Base-by-base conservation (phyloP, 2,329 filamentous ascomycete genomes). In the Harringtonia aguacate region DNA sequence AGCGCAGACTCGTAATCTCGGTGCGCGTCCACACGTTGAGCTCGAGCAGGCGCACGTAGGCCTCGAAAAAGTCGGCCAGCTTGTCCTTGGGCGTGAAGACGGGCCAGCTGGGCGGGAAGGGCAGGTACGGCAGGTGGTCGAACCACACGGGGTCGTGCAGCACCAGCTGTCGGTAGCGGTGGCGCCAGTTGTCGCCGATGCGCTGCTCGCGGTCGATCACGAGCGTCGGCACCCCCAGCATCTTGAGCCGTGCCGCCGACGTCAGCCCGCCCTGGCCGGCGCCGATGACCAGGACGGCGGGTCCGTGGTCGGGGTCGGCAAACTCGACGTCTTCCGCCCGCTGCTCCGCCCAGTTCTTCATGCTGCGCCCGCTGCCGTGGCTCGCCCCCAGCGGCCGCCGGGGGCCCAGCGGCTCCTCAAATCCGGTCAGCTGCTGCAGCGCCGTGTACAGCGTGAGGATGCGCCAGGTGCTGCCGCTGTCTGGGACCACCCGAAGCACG, bases 81-180 rank as follows among this genome's bases (percentile, higher is more conserved):
- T 85, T 85, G 57, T 85, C 80, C 55, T 84, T 85, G 6, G 80
- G 79, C 0, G 79, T 83, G 57, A 82, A 86, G 15, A 81, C 63
- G 4, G 81, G 81, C 81, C 81, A 86, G 42, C 70, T 69, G 0
- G 68, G 55, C 0, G 81, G 81, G 55, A 84, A 86, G 0, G 64
- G 61, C 4, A 86, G 52, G 55, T 82, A 85, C 0, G 81, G 76
- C 63, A 83, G 62, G 53, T 78, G 73, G 43, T 74, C 70, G 46
- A 69, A 74, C 65, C 68, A 79, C 3, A 84, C 74, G 0, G 79
- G 78, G 51, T 84, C 81, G 51, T 86, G 81, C 0, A 81, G 71
- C 1, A 84, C 78, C 0, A 85, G 70, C 47, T 80, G 74, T 49
- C 75, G 70, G 50, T 83, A 83, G 37, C 79, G 61, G 33, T 67